These are phyloP conservation scores for Endothia cerciana DNA, from an alignment of 2,329 filamentous ascomycete genomes.

Conservation along the genomic window DNA sequence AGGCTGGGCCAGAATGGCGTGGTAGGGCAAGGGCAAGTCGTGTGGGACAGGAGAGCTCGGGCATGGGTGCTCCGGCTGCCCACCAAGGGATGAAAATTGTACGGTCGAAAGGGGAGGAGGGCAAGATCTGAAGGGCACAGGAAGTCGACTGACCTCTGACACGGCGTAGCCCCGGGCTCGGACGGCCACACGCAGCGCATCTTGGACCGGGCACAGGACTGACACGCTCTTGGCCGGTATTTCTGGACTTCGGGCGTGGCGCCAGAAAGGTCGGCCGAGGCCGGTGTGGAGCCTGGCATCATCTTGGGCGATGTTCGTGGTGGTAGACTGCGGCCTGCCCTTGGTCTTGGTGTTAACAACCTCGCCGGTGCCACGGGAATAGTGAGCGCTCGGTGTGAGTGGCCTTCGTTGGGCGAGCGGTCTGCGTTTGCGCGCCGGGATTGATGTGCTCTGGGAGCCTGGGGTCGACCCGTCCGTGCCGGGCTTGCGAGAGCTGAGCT, in stretches of 20 bases:
- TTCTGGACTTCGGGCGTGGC: conserved; percentile 30
- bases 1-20: background rate
- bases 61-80: no score
- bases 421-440: background rate
- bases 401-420: background rate
- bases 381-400: background rate
- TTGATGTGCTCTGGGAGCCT: background rate
- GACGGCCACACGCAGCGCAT: conserved; percentile 30
- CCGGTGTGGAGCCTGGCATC: conserved; percentile 29
- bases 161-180: conserved; percentile 28
- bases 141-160: conserved; percentile 23
- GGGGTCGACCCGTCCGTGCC: background rate
- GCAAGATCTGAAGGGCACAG: background rate
- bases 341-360: background rate
- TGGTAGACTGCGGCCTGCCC: no score
- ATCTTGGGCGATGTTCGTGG: background rate
- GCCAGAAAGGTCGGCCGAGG: conserved; percentile 28
- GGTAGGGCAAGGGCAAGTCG: no score
- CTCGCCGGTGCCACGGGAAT: background rate
- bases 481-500: background rate
- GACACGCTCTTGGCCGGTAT: conserved; percentile 29
- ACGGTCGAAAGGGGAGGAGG: background rate
- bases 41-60: no score
- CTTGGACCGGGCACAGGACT: conserved; percentile 29
- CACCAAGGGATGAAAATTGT: no score